Evolutionary conservation across 2,329 filamentous ascomycete genomes (phyloP).

Genomic region (Colletotrichum tanaceti): DNA sequence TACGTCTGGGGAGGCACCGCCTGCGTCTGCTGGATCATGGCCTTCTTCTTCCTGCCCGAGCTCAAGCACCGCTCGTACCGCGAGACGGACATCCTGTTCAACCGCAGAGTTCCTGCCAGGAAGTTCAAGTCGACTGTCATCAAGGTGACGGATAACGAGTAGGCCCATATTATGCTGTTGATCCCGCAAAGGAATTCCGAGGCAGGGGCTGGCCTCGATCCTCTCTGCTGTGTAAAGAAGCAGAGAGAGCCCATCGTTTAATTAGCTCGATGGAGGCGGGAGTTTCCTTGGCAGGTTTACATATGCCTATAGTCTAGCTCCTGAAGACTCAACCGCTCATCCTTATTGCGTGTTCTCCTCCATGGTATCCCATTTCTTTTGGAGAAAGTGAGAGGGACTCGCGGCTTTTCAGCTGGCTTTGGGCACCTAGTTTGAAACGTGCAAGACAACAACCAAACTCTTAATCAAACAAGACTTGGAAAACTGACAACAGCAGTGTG

Average conservation of each 20-base stretch:
- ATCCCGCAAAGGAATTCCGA: neutral
- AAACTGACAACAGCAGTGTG: too few relatives aligned
- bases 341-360: neutral
- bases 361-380: neutral
- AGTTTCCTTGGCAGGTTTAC: neutral
- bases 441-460: too few relatives aligned
- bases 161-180: slow-evolving; percentile 27
- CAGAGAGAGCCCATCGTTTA: too few relatives aligned
- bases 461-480: too few relatives aligned
- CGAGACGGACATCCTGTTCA: slow-evolving; percentile 59
- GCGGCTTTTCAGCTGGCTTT: neutral
- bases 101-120: slow-evolving; percentile 54
- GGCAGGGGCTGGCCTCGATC: too few relatives aligned
- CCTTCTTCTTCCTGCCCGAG: slow-evolving; percentile 58
- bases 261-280: neutral
- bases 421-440: too few relatives aligned
- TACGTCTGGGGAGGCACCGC: slow-evolving; percentile 61
- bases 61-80: slow-evolving; percentile 58
- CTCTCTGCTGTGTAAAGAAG: neutral
- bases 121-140: slow-evolving; percentile 59
- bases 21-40: slow-evolving; percentile 53
- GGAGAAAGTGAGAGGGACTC: neutral
- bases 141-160: slow-evolving; percentile 56
- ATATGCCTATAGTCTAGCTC: neutral
- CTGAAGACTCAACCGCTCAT: neutral